Evolutionary conservation across 2,329 filamentous ascomycete genomes (phyloP), one percentile per base, ranked within the genome.

Genomic region (Clarireedia homoeocarpa): DNA sequence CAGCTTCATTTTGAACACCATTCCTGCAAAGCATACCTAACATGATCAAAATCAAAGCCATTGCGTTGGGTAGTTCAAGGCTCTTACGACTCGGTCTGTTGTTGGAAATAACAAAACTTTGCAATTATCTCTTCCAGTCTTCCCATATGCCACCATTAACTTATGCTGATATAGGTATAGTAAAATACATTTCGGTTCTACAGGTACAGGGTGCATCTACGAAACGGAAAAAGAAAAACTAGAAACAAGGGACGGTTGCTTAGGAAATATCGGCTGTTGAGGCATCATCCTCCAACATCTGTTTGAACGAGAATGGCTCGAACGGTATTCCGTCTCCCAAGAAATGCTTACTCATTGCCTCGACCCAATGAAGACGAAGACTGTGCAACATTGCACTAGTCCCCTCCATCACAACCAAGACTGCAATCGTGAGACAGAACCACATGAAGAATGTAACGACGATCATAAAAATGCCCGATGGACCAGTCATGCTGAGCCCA

Each of bases 271-370:
- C 78, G 65, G 77, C 80, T 64, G 81, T 69, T 55, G 80, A 77
- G 61, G 84, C 81, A 58, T 94, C 89, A 71, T 96, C 91, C 72
- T 96, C 91, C 63, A 96, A 73, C 70, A 95, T 74, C 38, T 82
- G 78, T 74, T 86, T 84, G 72, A 96, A 96, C 61, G 88, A 94
- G 71, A 96, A 96, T 4, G 91, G 91, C 68, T 85, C 79, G 72
- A 96, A 96, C 1, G 90, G 79, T 72, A 91, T 83, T 53, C 91
- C 91, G 58, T 89, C 88, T 67, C 94, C 94, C 70, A 95, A 85
- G 72, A 95, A 95, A 77, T 95, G 92, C 77, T 96, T 96, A 75
- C 89, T 95, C 84, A 96, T 96, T 17, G 91, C 92, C 73, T 96
- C 92, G 61, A 96, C 91, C 91, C 91, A 96, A 66, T 95, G 91